Evolutionary conservation across 495 filamentous ascomycete species (phyloP), one percentile per base, ranked within the genome.

Genomic region (Hypoxylon cercidicola): DNA sequence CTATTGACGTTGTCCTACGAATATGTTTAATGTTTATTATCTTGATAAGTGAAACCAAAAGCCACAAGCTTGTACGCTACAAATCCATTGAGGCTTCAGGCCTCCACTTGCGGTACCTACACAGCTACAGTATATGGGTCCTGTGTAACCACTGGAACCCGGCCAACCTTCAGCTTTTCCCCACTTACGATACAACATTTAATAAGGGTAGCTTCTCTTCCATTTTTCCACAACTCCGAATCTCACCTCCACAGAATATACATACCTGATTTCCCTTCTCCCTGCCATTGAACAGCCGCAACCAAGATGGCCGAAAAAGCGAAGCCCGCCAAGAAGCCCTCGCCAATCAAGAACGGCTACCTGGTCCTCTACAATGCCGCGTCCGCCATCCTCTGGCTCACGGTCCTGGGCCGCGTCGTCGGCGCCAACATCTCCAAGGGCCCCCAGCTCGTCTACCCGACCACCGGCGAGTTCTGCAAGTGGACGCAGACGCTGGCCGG

Each of bases 311-410:
- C 69, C 57, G 70, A 60, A 15, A 55, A 32, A n/a, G 13, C 55
- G 47, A 72, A 72, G 41, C 66, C 69, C 35, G 49, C 45, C 23
- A 66, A 57, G 56, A 73, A 67, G 51, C 46, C 69, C n/a, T 77
- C 75, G 47, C 65, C 72, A 25, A 58, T 72, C 67, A 83, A 80
- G 62, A 84, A 77, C 48, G 78, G 74, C 68, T 96, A 96, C 79
- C 86, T 97, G 39, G 83, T 90, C 74, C 74, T 85, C 71, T 99
- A 97, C 85, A 99, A 97, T 75, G 77, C 85, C 64, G 67, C 88
- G 60, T 92, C 86, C 64, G 86, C 90, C 54, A 54, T 87, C 41
- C 82, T 93, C 60, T 99, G 95, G 95, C 70, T 81, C 15, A 81
- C 81, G 23, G 85, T 95, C 52, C 82, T 96, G 53, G 78, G 83